Evolutionary conservation across 208 protist species (phyloP).

Genomic region (Giardia muris): DNA sequence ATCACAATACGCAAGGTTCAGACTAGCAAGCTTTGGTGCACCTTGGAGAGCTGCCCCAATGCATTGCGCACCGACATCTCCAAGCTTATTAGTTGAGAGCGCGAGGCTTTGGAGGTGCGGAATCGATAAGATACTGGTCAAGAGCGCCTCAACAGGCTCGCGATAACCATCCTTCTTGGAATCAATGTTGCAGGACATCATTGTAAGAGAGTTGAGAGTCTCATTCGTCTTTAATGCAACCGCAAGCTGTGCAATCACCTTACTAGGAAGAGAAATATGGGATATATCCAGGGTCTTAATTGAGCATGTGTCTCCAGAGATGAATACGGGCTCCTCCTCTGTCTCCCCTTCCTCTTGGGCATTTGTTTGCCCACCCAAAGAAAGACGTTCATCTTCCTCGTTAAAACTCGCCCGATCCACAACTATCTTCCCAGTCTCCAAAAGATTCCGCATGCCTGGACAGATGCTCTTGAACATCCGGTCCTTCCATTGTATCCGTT

Average conservation of each 20-base stretch:
- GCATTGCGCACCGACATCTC: background rate
- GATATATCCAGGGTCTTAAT: background rate
- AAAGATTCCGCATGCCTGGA: background rate
- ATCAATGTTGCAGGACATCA: background rate
- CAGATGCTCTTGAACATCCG: background rate
- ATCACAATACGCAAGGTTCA: background rate
- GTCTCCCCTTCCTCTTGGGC: background rate
- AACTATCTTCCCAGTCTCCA: background rate
- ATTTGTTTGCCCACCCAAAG: background rate
- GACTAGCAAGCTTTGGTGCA: background rate
- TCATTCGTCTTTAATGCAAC: background rate
- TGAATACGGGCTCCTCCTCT: background rate
- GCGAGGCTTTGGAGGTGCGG: background rate
- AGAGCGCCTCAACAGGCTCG: background rate
- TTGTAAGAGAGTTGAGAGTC: background rate
- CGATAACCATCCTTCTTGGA: background rate
- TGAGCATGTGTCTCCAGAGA: background rate
- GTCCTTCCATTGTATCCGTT: background rate
- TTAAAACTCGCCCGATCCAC: background rate
- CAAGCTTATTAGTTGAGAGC: background rate
- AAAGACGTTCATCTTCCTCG: background rate
- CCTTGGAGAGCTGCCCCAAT: background rate
- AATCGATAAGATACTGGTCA: background rate
- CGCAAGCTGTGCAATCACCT: background rate
- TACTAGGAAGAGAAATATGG: background rate